Evolutionary conservation across 495 filamentous ascomycete species (phyloP), one percentile per base, ranked within the genome.

Genomic region (Neurospora sp.): DNA sequence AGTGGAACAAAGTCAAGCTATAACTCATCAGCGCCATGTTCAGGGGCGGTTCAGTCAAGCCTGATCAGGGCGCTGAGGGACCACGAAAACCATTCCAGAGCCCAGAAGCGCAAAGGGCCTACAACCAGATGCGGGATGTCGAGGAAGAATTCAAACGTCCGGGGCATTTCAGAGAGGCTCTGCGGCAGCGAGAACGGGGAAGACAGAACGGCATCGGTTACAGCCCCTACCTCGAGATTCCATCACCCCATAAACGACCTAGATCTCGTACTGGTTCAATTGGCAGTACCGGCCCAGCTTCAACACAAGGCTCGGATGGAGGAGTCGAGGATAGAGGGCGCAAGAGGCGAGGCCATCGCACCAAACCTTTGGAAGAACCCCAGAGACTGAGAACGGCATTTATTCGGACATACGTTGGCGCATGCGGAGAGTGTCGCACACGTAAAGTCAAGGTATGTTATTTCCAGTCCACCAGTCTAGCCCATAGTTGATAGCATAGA

Each of bases 71-170:
- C 43, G 15, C 42, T n/a, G 71, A 72, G 5, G 28, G 48, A 59
- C 11, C 31, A 38, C 71, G 43, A 36, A 45, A 39, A n/a, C 71
- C 71, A 21, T 5, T 2, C 3, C 79, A 80, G 9, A 83, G 76
- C 3, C 69, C 34, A 3, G 80, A 83, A 40, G 78, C 77, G 8
- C 83, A 84, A 72, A 75, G 71, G 5, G 72, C 81, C 5, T 85
- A 84, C 70, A 81, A 83, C 71, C 72, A 78, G 11, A 80, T 76
- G 40, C 76, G 79, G 5, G 69, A 76, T 62, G 70, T 75, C 15
- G 74, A 77, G 71, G 78, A 82, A 38, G 74, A 75, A 39, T 28
- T 3, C 15, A 69, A 73, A 21, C 28, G 31, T 34, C 9, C 28
- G 7, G 43, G 71, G 40, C 43, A 15, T 19, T n/a, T 39, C 38